These are phyloP conservation scores for Xylaria sp. DNA, from an alignment of 2,329 filamentous ascomycete species.

Conservation along the genomic window DNA sequence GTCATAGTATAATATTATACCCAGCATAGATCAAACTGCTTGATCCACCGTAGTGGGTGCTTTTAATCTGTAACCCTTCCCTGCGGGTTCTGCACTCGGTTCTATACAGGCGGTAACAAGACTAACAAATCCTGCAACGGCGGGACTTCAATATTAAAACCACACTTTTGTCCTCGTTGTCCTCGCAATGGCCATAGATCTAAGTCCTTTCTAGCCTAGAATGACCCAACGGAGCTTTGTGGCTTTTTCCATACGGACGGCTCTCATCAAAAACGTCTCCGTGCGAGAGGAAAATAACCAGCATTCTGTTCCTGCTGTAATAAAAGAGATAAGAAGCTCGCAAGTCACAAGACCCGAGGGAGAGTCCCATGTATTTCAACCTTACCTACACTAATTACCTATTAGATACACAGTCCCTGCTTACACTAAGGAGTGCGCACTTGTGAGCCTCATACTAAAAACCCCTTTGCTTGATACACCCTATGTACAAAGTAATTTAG, in stretches of 20 bases:
- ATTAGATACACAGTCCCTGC: too few relatives aligned
- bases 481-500: too few relatives aligned
- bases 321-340: neutral
- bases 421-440: too few relatives aligned
- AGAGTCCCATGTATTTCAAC: neutral
- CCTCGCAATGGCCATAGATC: neutral
- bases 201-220: neutral
- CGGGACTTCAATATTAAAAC: neutral
- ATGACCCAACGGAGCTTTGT: neutral
- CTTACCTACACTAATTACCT: too few relatives aligned
- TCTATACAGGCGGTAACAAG: neutral
- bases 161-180: neutral
- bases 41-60: conserved; percentile 9
- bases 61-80: conserved; percentile 11
- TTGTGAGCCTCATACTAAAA: too few relatives aligned
- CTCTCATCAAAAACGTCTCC: conserved; percentile 5
- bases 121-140: conserved; percentile 6
- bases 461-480: too few relatives aligned
- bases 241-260: conserved; percentile 5
- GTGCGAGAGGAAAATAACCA: neutral
- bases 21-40: conserved; percentile 2
- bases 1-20: neutral
- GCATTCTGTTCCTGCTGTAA: conserved; percentile 1
- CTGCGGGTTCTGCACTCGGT: neutral
- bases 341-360: conserved; percentile 7